phyloP scores from a whole-genome alignment of 257 asterid genomes.

The Penstemon barbatus region DNA sequence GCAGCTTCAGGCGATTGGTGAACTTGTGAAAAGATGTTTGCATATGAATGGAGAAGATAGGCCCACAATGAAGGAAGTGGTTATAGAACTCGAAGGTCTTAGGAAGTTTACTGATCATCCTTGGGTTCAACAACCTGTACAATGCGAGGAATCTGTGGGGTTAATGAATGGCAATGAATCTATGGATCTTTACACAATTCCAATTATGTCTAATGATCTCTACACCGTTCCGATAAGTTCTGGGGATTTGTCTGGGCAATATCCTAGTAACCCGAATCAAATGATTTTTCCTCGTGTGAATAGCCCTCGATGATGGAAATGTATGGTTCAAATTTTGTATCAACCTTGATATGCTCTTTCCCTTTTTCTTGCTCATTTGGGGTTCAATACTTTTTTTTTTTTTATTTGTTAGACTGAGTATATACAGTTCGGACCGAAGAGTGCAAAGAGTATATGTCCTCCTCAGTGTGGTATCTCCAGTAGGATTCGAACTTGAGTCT shows the following conservation, averaged over 20 bases:
- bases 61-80: slow-evolving; percentile 82
- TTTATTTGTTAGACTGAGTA: too few species aligned
- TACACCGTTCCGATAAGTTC: slow-evolving; percentile 33
- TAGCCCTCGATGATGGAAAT: slow-evolving; percentile 42
- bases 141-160: slow-evolving; percentile 31
- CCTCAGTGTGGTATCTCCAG: too few species aligned
- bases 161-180: slow-evolving; percentile 29
- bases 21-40: slow-evolving; percentile 54
- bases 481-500: too few species aligned
- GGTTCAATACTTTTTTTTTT: too few species aligned
- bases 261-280: slow-evolving; percentile 33
- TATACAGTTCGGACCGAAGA: too few species aligned
- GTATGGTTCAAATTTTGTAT: neutral
- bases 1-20: slow-evolving; percentile 52
- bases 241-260: slow-evolving; percentile 34
- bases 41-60: slow-evolving; percentile 51
- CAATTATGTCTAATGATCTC: too few species aligned
- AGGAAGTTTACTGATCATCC: slow-evolving; percentile 55
- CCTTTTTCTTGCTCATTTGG: neutral
- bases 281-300: slow-evolving; percentile 32
- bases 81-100: slow-evolving; percentile 62
- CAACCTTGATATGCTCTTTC: neutral
- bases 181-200: slow-evolving; percentile 39
- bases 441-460: too few species aligned
- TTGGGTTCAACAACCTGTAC: slow-evolving; percentile 38